phyloP scores from a whole-genome alignment of 345 rosid species.

The Eucalyptus rudis region DNA sequence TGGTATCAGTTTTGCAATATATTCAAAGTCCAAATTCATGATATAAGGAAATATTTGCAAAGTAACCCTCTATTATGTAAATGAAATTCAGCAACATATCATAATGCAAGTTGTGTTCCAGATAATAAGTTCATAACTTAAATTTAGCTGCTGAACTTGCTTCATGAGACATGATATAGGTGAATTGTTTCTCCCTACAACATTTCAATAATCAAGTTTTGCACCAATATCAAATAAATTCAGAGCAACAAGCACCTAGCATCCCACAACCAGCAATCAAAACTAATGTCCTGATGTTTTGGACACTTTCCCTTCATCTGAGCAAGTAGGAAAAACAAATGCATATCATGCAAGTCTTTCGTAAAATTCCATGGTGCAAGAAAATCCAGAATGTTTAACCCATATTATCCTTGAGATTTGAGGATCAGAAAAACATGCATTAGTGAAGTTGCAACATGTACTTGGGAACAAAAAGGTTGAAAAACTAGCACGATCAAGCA shows the following conservation, averaged over 20 bases:
- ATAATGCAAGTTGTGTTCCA: background rate
- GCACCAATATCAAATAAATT: background rate
- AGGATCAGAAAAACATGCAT: background rate
- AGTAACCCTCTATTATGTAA: background rate
- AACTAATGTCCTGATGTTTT: background rate
- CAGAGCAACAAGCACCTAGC: background rate
- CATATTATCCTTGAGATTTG: background rate
- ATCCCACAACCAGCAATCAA: background rate
- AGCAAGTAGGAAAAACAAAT: background rate
- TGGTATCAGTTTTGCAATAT: background rate
- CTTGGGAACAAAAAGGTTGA: background rate
- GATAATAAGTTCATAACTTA: background rate
- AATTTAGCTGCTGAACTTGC: background rate
- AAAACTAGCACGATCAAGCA: background rate
- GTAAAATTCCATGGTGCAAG: background rate
- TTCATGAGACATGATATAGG: background rate
- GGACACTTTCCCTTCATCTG: background rate
- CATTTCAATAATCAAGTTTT: background rate
- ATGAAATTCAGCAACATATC: background rate
- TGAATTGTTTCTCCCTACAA: background rate
- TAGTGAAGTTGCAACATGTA: background rate
- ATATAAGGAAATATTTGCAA: background rate
- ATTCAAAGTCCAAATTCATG: background rate
- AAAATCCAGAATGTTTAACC: background rate
- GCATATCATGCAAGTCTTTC: background rate